Base-by-base conservation (phyloP, 2,329 filamentous ascomycete genomes). In the Trichoderma breve region DNA sequence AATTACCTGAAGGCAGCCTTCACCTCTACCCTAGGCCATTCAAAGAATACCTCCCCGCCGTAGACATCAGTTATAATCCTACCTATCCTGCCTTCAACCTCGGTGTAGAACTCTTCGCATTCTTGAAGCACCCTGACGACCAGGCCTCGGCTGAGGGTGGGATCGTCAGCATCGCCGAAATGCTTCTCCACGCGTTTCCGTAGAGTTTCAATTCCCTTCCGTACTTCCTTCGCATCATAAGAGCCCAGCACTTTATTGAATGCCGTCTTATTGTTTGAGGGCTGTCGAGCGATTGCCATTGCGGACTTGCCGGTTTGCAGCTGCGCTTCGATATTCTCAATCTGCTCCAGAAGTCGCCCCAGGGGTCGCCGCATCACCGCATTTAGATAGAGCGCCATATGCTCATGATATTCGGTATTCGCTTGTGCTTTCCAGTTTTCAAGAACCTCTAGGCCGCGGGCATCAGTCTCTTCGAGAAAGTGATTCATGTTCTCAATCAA, bases 401-500 rank as follows among this genome's bases (percentile, higher is more conserved):
- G 96, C 82, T 97, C 94, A 68, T 88, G 85, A 81, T 97, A 91
- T 82, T 97, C 94, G 60, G 89, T 86, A 36, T 88, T 85, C 1
- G 95, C 96, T 71, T 92, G 91, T 51, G 91, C 89, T 78, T 91
- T 92, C 93, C 95, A 98, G 76, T 93, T 90, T 73, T 93, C 90
- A 5, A 98, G 87, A 1, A 97, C 90, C 8, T 92, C 88, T 74
- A 96, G 89, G 47, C 88, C 87, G 21, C 89, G 88, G 18, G 91
- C 86, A 75, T 97, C 93, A 9, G 97, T 92, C 81, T 98, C 95
- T 80, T 98, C 95, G 12, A 96, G 86, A 82, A 97, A 98, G 82
- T 97, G 94, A 79, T 98, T 97, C 94, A 98, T 98, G 81, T 99
- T 99, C 82, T 99, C 95, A 76, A 99, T 98, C 69, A 98, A 87